phyloP scores from a whole-genome alignment of 2,329 filamentous ascomycete genomes.

The Trichoderma cornu-damae region DNA sequence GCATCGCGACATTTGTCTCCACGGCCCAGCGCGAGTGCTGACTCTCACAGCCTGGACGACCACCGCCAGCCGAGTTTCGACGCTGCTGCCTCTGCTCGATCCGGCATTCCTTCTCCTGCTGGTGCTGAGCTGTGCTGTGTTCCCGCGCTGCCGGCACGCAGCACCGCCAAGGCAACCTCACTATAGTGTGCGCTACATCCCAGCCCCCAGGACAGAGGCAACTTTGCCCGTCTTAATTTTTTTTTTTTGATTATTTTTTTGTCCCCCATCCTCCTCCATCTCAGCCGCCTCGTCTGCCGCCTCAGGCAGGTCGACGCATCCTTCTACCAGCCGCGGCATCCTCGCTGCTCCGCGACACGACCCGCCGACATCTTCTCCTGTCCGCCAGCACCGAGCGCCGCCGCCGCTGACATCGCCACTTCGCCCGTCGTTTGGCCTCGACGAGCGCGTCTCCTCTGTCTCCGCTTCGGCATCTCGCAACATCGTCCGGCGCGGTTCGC shows the following conservation, averaged over 20 bases:
- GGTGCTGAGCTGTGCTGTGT: slow-evolving; percentile 10
- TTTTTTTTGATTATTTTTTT: too few relatives aligned
- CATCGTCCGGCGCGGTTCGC: slow-evolving; percentile 12
- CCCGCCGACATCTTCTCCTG: not conserved
- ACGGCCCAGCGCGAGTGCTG: slow-evolving; percentile 26
- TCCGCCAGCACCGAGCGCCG: slow-evolving; percentile 11
- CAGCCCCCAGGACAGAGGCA: slow-evolving; percentile 14
- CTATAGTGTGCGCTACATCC: slow-evolving; percentile 17
- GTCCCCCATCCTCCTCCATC: slow-evolving; percentile 1
- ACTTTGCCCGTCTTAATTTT: not conserved
- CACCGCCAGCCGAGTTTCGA: slow-evolving; percentile 3
- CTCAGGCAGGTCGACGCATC: not conserved
- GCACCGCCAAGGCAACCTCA: slow-evolving; percentile 8
- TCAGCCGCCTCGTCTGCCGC: not conserved
- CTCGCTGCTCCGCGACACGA: slow-evolving; percentile 14
- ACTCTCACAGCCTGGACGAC: slow-evolving; percentile 20
- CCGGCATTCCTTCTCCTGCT: not conserved
- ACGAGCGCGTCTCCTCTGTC: slow-evolving; percentile 14
- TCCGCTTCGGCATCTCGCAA: not conserved
- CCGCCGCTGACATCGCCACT: slow-evolving; percentile 10
- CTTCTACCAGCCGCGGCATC: slow-evolving; percentile 2
- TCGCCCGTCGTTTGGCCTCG: not conserved
- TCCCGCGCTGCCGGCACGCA: slow-evolving; percentile 18
- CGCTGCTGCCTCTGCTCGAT: not conserved
- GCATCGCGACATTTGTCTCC: slow-evolving; percentile 26